Base-by-base conservation (phyloP, 2,329 filamentous ascomycete genomes). In the Arthrobotrys sinensis region DNA sequence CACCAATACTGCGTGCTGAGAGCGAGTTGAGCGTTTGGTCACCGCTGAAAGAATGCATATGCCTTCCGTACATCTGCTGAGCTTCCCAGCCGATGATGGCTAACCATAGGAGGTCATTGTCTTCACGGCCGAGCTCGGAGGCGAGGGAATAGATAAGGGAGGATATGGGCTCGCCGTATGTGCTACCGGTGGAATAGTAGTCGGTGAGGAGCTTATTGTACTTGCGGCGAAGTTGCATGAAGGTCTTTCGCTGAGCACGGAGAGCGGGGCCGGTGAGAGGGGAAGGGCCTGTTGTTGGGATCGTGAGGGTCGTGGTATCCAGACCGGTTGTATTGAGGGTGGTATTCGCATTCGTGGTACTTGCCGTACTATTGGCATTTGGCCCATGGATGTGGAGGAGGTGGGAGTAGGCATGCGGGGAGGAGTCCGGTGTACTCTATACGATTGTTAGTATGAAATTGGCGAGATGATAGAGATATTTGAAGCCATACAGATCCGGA, bases 31-130 rank as follows among this genome's bases (percentile, higher is more conserved):
- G 60, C 8, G 75, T 78, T 68, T 92, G 90, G 76, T 93, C 92
- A 24, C 93, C 93, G 11, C 92, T 91, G 52, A 92, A 93, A 19
- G 93, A 95, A 40, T 79, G 77, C 53, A 81, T 80, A 43, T 80
- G 80, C 70, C 93, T 91, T 14, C 94, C 94, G 80, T 96, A 97
- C 0, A 97, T 88, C 83, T 97, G 94, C 85, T 97, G 91, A 14
- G 94, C 97, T n/a, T 92, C 94, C 40, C 97, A 93, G 4, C 96
- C 96, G 28, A 99, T 93, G 82, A 98, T 97, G 4, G 94, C 91
- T 75, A 97, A 88, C 96, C 96, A 99, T 12, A 99, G 87, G 21
- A 98, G 87, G 82, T 99, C 94, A 82, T 98, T 99, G 84, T 98
- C 95, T 87, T 98, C 96, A 66, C 94, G 92, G 79, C 96, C 96